Conservation (phyloP, 805 yeast genomes). For the Komagataella pastoris region DNA sequence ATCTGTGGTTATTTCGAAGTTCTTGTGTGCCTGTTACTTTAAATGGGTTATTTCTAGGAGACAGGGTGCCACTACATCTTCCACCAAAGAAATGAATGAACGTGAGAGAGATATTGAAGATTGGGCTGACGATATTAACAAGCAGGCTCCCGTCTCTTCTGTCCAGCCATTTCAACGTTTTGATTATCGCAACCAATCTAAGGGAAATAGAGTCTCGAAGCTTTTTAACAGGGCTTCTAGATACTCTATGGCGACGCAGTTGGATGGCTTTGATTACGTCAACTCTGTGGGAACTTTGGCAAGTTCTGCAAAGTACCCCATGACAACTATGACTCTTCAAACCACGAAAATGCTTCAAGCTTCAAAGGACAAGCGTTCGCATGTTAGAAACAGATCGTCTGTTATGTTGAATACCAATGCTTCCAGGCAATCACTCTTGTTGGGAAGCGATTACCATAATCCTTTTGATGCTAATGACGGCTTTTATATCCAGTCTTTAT, state of each 20-base stretch:
- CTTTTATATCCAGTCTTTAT: conserved; percentile 24
- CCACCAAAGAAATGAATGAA: conserved; percentile 40
- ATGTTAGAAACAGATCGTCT: background rate
- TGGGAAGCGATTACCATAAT: background rate
- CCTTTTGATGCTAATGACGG: background rate
- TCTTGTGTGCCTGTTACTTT: conserved; percentile 78
- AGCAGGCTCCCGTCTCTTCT: conserved; percentile 32
- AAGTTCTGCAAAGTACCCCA: background rate
- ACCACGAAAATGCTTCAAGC: background rate
- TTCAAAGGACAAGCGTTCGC: background rate
- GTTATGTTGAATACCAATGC: background rate
- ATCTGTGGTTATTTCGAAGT: conserved; percentile 65
- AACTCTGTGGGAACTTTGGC: background rate
- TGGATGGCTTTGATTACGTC: background rate
- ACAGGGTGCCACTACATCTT: conserved; percentile 57
- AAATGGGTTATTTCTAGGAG: conserved; percentile 67
- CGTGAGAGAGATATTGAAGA: conserved; percentile 62
- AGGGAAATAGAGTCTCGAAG: background rate
- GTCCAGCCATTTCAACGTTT: conserved; percentile 21
- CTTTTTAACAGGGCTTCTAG: background rate
- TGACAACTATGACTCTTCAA: background rate
- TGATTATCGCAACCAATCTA: background rate
- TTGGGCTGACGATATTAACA: conserved; percentile 64
- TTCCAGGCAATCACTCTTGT: background rate
- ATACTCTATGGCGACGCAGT: background rate